Evolutionary conservation across 2,329 filamentous ascomycete species (phyloP).

Genomic region (Penicillium sp.): DNA sequence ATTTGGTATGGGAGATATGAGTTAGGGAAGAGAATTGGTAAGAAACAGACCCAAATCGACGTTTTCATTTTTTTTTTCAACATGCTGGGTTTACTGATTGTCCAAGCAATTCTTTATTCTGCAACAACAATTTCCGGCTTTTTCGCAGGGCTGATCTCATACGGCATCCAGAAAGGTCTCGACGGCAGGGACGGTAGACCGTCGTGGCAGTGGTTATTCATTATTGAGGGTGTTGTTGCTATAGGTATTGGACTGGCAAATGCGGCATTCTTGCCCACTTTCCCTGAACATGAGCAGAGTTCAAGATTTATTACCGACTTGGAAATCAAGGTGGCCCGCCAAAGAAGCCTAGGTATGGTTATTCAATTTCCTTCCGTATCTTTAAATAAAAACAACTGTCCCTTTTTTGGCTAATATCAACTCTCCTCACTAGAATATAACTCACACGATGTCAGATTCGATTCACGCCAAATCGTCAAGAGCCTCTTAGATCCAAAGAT

Average conservation of each 20-base stretch:
- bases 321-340: neutral
- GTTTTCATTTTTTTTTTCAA: neutral
- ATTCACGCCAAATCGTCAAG: neutral
- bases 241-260: neutral
- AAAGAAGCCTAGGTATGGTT: neutral
- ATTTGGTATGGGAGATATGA: neutral
- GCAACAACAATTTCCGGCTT: neutral
- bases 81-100: neutral
- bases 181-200: neutral
- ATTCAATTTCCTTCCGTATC: too few relatives aligned
- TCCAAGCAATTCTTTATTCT: neutral
- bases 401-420: neutral
- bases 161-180: neutral
- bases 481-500: neutral
- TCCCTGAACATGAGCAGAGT: neutral
- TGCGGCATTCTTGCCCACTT: neutral
- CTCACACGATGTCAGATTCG: neutral
- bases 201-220: neutral
- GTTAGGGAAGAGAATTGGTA: neutral
- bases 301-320: neutral
- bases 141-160: neutral
- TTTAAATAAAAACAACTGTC: neutral
- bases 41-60: neutral
- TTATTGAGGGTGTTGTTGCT: neutral
- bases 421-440: neutral